Conservation (phyloP, 2,329 filamentous ascomycete genomes). For the Pestalotiopsis sp. region DNA sequence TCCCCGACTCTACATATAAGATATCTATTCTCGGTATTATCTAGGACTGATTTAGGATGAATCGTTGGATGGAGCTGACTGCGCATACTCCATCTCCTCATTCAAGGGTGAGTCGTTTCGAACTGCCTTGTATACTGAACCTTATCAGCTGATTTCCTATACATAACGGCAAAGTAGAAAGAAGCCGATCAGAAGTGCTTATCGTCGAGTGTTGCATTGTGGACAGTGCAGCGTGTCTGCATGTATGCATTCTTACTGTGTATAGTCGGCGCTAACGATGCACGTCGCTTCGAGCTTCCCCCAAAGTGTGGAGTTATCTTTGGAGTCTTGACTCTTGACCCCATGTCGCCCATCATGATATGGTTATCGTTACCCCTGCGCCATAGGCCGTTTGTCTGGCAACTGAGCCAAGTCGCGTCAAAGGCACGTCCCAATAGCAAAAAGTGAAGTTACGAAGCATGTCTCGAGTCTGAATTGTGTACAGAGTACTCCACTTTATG, state of each 20-base stretch:
- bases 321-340: background rate
- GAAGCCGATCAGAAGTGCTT: background rate
- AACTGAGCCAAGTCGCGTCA: background rate
- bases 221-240: background rate
- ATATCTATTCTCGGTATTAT: background rate
- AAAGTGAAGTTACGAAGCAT: background rate
- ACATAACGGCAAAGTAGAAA: background rate
- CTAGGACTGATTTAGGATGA: background rate
- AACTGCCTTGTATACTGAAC: background rate
- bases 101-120: background rate
- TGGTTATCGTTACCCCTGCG: background rate
- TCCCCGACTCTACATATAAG: background rate
- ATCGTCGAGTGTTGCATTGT: background rate
- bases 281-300: constrained; percentile 25
- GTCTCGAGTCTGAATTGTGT: background rate
- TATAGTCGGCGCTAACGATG: constrained; percentile 5
- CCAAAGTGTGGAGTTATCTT: constrained; percentile 9
- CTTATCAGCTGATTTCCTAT: background rate
- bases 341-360: background rate
- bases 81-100: background rate
- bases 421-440: background rate
- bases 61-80: background rate
- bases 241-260: background rate
- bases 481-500: background rate
- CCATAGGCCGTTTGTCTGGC: background rate